Conservation (phyloP, 495 filamentous ascomycete genomes). For the Penicillium mononematosum region DNA sequence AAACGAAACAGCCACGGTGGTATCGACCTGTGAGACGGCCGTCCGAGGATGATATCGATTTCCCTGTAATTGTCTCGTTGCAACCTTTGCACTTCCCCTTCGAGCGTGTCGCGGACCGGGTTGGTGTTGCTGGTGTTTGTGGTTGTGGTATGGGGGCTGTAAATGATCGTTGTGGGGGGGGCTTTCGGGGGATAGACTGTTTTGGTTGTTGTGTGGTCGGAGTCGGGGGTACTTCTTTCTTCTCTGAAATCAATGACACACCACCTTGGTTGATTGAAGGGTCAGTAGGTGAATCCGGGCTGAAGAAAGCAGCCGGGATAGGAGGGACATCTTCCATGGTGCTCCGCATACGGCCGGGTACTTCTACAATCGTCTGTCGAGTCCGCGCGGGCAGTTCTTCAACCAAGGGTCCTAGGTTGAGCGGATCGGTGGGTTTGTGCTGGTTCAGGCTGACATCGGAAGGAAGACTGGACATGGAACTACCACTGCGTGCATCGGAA, state of each 20-base stretch:
- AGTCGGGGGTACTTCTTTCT: constrained; percentile 4
- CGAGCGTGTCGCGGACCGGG: constrained; percentile 34
- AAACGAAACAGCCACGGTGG: constrained; percentile 92
- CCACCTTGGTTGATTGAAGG: constrained; percentile 50
- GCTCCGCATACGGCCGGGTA: constrained; percentile 22
- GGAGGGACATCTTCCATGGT: constrained; percentile 35
- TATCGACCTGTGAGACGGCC: constrained; percentile 91
- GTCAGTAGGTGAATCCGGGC: constrained; percentile 60
- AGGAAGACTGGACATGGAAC: constrained; percentile 64
- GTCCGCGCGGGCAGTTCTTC: constrained; percentile 34
- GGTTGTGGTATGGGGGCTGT: constrained; percentile 30
- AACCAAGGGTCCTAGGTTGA: constrained; percentile 37
- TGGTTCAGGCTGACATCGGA: constrained; percentile 40
- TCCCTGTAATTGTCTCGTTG: constrained; percentile 73
- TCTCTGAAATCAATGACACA: constrained; percentile 41
- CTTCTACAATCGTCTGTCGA: constrained; percentile 21
- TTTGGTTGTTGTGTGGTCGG: constrained; percentile 15
- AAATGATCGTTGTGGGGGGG: constrained; percentile 27
- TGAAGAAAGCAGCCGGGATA: constrained; percentile 35
- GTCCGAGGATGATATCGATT: constrained; percentile 90
- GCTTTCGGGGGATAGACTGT: constrained; percentile 23
- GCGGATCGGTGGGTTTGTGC: constrained; percentile 34
- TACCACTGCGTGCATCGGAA: constrained; percentile 64
- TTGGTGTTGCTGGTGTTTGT: constrained; percentile 25
- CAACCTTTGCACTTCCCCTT: constrained; percentile 87